A percentile compares a stretch with the other conserved stretches of the same genome.
phyloP scores from a whole-genome alignment of 805 yeast species.

The Clavispora vitiphila region DNA sequence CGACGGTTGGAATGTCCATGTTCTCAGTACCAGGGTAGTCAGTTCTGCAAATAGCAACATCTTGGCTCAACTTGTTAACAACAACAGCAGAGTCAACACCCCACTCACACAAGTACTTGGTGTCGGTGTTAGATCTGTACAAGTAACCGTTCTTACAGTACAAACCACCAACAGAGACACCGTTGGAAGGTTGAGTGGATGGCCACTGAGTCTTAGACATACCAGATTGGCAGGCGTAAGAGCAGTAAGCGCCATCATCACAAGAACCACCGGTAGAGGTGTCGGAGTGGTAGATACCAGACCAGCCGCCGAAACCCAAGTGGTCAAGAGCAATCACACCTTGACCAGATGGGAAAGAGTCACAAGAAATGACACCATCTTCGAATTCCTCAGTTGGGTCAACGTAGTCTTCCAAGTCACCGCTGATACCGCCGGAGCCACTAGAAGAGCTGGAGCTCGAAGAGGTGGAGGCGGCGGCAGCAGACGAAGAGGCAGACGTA shows the following conservation, averaged over 20 bases:
- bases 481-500: slow-evolving; percentile 8
- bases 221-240: slow-evolving; percentile 76
- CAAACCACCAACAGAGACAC: slow-evolving; percentile 71
- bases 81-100: slow-evolving; percentile 54
- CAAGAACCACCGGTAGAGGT: slow-evolving; percentile 66
- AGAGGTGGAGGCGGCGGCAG: slow-evolving; percentile 10
- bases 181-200: slow-evolving; percentile 56
- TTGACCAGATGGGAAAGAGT: slow-evolving; percentile 69
- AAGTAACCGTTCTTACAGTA: slow-evolving; percentile 57
- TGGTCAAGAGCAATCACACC: slow-evolving; percentile 75
- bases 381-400: slow-evolving; percentile 58
- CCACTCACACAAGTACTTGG: slow-evolving; percentile 60
- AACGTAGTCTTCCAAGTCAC: slow-evolving; percentile 55
- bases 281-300: slow-evolving; percentile 63
- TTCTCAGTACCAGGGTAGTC: slow-evolving; percentile 82
- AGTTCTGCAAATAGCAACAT: slow-evolving; percentile 68
- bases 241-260: slow-evolving; percentile 84
- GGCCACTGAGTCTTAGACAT: slow-evolving; percentile 84
- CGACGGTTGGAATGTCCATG: slow-evolving; percentile 70
- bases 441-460: slow-evolving; percentile 42
- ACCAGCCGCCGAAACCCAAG: slow-evolving; percentile 78
- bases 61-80: slow-evolving; percentile 43
- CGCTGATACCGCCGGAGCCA: slow-evolving; percentile 40
- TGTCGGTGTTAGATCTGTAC: slow-evolving; percentile 52
- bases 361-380: slow-evolving; percentile 70